These are phyloP conservation scores for Candida montana DNA, from an alignment of 805 yeast genomes.

Conservation along the genomic window DNA sequence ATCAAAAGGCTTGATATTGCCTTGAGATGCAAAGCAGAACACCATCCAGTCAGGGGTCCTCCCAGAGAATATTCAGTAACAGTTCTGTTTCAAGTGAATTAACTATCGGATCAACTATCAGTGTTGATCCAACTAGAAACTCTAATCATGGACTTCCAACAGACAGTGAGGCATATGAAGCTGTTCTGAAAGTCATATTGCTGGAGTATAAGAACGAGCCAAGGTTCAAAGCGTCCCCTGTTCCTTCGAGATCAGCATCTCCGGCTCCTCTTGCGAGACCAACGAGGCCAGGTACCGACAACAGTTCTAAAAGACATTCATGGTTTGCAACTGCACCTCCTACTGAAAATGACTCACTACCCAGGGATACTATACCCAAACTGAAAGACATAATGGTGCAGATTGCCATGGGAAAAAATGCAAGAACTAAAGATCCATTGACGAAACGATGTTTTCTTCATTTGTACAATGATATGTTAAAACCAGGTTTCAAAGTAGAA, in stretches of 20 bases:
- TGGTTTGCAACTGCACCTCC: conserved; percentile 25
- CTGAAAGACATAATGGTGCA: conserved; percentile 38
- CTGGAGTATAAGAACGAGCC: conserved; percentile 63
- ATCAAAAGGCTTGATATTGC: neutral
- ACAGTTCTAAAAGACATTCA: conserved; percentile 19
- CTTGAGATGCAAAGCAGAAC: neutral
- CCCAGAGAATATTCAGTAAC: conserved; percentile 6
- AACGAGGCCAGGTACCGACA: conserved; percentile 16
- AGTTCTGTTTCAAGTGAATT: conserved; percentile 9
- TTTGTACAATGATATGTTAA: conserved; percentile 53
- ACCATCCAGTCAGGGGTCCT: neutral
- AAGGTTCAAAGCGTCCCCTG: conserved; percentile 37
- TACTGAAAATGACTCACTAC: conserved; percentile 30
- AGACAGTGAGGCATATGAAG: conserved; percentile 37
- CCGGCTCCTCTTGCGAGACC: conserved; percentile 5
- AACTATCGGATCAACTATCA: conserved; percentile 13
- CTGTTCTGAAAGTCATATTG: conserved; percentile 49
- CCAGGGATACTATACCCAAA: conserved; percentile 28
- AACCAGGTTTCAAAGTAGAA: conserved; percentile 27
- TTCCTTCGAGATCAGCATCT: conserved; percentile 9
- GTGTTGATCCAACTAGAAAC: conserved; percentile 3
- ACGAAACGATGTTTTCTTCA: conserved; percentile 56
- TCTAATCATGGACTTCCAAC: conserved; percentile 1
- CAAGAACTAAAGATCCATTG: conserved; percentile 35
- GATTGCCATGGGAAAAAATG: conserved; percentile 41